Evolutionary conservation across 2,329 filamentous ascomycete genomes (phyloP).

Genomic region (Arthrinium puccinioides): DNA sequence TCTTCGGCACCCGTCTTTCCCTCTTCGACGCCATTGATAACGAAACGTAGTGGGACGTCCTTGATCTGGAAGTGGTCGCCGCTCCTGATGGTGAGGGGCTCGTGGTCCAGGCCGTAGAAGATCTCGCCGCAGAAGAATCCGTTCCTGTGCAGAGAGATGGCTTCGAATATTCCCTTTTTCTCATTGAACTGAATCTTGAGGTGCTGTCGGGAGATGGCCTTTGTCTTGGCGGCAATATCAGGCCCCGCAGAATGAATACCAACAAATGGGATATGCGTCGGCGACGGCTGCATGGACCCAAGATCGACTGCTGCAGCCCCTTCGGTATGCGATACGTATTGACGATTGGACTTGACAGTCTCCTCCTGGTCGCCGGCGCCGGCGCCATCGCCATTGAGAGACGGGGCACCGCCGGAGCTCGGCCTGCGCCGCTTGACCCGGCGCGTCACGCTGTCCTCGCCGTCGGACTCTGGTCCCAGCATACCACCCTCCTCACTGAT

Average conservation of each 20-base stretch:
- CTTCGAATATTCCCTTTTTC: constrained; percentile 56
- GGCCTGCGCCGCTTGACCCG: constrained; percentile 38
- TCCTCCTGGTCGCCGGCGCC: constrained; percentile 26
- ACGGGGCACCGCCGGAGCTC: constrained; percentile 32
- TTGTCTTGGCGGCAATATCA: constrained; percentile 55
- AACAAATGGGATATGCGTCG: constrained; percentile 56
- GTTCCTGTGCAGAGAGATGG: constrained; percentile 54
- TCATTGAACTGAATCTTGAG: constrained; percentile 65
- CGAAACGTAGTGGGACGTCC: constrained; percentile 60
- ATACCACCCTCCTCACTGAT: constrained; percentile 65
- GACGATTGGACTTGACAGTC: constrained; percentile 47
- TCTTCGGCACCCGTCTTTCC: constrained; percentile 54
- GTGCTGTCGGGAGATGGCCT: constrained; percentile 68
- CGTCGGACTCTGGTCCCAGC: constrained; percentile 54
- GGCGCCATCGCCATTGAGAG: constrained; percentile 29
- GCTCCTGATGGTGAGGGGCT: constrained; percentile 51
- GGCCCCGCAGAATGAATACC: constrained; percentile 65
- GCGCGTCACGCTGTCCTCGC: constrained; percentile 40
- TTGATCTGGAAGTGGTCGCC: constrained; percentile 66
- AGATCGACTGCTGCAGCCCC: constrained; percentile 54
- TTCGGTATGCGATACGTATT: constrained; percentile 54
- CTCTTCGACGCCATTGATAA: constrained; percentile 55
- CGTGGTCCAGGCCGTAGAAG: constrained; percentile 41
- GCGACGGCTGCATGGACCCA: constrained; percentile 51
- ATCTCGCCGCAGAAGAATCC: constrained; percentile 62